Percentiles rank a stretch among this genome's conserved stretches.
These are phyloP conservation scores for Chrysanthemum lavandulifolium DNA, from an alignment of 129 eudicot species.

Conservation along the genomic window DNA sequence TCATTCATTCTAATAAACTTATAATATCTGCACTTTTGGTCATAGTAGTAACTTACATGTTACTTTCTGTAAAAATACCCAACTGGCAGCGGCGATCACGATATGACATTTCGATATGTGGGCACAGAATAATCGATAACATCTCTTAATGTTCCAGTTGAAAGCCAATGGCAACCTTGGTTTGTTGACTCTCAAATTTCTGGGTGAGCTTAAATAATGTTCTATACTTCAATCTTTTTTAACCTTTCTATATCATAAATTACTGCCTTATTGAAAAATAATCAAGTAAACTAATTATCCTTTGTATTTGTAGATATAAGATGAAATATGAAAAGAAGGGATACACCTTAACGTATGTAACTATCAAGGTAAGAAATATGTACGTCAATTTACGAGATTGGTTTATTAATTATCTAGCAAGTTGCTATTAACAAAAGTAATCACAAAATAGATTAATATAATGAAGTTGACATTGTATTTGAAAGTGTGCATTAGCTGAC, in stretches of 20 bases:
- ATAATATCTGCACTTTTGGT: too few relatives aligned
- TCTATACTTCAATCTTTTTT: too few relatives aligned
- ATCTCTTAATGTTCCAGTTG: conserved; percentile 23
- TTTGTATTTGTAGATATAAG: conserved; percentile 4
- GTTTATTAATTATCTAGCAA: too few relatives aligned
- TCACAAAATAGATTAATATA: too few relatives aligned
- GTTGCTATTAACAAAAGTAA: too few relatives aligned
- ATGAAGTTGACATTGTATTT: too few relatives aligned
- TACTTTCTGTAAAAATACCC: background rate
- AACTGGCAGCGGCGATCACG: conserved; percentile 36
- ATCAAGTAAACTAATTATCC: background rate
- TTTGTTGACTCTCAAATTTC: conserved; percentile 25
- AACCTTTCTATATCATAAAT: background rate
- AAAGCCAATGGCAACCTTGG: conserved; percentile 29
- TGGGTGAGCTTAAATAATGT: conserved; percentile 18
- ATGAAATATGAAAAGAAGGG: conserved; percentile 2
- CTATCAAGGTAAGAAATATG: conserved; percentile 17
- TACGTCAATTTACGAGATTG: too few relatives aligned
- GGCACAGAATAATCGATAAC: conserved; percentile 29
- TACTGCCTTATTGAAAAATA: background rate
- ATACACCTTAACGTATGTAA: conserved; percentile 9
- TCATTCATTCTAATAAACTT: too few relatives aligned
- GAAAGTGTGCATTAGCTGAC: too few relatives aligned
- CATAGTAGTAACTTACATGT: too few relatives aligned
- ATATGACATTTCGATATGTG: conserved; percentile 31